Evolutionary conservation across 2,329 filamentous ascomycete species (phyloP).

Genomic region (Fusarium metavorans): DNA sequence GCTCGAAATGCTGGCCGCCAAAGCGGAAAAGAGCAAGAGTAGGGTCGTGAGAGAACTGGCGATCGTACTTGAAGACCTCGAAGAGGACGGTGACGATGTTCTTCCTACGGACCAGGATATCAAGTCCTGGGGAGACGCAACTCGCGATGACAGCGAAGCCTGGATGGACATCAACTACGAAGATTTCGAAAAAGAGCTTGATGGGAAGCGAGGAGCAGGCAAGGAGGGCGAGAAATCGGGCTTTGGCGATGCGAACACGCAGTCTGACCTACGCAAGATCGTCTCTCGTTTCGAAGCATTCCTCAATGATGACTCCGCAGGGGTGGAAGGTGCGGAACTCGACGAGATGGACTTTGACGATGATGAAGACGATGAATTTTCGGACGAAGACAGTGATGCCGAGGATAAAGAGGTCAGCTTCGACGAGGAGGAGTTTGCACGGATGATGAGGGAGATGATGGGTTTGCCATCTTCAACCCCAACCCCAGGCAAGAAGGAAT

Average conservation of each 20-base stretch:
- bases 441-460: conserved; percentile 95
- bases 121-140: conserved; percentile 69
- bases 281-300: conserved; percentile 95
- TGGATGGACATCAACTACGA: conserved; percentile 95
- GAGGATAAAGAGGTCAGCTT: conserved; percentile 84
- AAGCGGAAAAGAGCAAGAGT: conserved; percentile 76
- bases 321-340: conserved; percentile 80
- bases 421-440: conserved; percentile 85
- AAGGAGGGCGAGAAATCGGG: conserved; percentile 53
- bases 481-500: not conserved
- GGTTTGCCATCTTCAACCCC: conserved; percentile 61
- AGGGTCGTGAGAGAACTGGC: conserved; percentile 79
- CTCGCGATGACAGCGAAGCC: conserved; percentile 82
- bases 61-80: conserved; percentile 80
- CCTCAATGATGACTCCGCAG: conserved; percentile 85
- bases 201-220: conserved; percentile 57
- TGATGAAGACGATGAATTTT: conserved; percentile 62
- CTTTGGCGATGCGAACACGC: conserved; percentile 75
- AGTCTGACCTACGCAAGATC: conserved; percentile 87
- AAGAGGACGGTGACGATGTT: conserved; percentile 72
- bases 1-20: conserved; percentile 85
- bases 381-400: conserved; percentile 68
- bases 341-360: conserved; percentile 78
- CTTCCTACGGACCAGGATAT: conserved; percentile 84
- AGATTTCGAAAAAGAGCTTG: conserved; percentile 87